A percentile compares a stretch with the other conserved stretches of the same genome.
These are phyloP conservation scores for Nepenthes alata DNA, from an alignment of 179 eudicot genomes.

Conservation along the genomic window DNA sequence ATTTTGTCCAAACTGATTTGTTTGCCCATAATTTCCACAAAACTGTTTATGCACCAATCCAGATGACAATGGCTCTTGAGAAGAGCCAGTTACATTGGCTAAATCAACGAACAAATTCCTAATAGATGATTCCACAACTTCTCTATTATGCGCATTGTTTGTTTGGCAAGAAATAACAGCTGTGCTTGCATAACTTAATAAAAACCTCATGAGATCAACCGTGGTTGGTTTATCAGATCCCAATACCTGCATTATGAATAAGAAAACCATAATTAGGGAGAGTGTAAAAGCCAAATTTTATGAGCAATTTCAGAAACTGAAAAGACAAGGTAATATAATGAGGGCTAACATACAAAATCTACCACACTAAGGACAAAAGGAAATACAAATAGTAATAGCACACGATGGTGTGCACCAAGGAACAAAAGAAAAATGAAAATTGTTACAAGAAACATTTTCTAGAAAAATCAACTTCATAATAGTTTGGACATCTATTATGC, in stretches of 20 bases:
- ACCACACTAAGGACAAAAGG: too few relatives aligned
- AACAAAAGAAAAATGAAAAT: too few relatives aligned
- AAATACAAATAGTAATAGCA: too few relatives aligned
- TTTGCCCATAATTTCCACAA: conserved; percentile 22
- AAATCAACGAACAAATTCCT: conserved; percentile 52
- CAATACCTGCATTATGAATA: conserved; percentile 23
- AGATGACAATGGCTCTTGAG: conserved; percentile 15
- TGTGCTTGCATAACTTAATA: conserved; percentile 67
- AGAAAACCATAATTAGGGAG: not conserved
- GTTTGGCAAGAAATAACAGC: conserved; percentile 35
- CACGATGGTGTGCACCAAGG: too few relatives aligned
- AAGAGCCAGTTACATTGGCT: conserved; percentile 20
- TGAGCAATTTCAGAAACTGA: too few relatives aligned
- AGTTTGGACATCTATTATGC: too few relatives aligned
- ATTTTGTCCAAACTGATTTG: conserved; percentile 28
- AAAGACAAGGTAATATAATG: too few relatives aligned
- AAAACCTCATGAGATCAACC: conserved; percentile 67
- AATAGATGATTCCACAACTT: conserved; percentile 49
- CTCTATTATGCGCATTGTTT: conserved; percentile 20
- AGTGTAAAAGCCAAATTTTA: too few relatives aligned
- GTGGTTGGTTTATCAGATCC: conserved; percentile 45
- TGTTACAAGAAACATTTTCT: too few relatives aligned
- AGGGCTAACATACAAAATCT: too few relatives aligned
- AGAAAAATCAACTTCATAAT: too few relatives aligned
- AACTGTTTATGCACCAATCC: conserved; percentile 19